Evolutionary conservation across 1,284 basidiomycete species (phyloP).

Genomic region (Tilletia horrida): DNA sequence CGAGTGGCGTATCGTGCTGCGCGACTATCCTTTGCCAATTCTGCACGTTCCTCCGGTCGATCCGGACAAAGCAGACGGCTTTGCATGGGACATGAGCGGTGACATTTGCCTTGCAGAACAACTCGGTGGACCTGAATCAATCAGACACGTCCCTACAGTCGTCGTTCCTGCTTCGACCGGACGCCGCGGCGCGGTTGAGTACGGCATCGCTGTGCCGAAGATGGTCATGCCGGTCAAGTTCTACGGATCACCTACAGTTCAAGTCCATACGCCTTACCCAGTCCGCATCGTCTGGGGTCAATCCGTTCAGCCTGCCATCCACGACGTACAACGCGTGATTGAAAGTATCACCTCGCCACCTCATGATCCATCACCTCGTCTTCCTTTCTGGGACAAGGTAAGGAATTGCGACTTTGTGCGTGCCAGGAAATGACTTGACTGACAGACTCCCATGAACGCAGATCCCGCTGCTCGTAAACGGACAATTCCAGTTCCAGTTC

Average conservation of each 20-base stretch:
- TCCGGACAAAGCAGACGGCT: conserved; percentile 29
- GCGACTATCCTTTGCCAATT: conserved; percentile 68
- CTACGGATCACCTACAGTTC: conserved; percentile 69
- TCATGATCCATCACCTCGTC: conserved; percentile 76
- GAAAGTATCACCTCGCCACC: conserved; percentile 78
- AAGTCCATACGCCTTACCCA: conserved; percentile 66
- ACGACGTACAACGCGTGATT: conserved; percentile 79
- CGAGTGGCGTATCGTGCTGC: conserved; percentile 66
- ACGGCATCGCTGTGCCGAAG: conserved; percentile 74
- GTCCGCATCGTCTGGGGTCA: conserved; percentile 85
- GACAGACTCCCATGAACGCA: not conserved
- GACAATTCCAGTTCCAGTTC: conserved; percentile 66
- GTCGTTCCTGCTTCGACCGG: conserved; percentile 54
- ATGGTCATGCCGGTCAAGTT: conserved; percentile 93
- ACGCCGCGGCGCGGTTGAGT: conserved; percentile 60
- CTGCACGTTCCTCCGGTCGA: conserved; percentile 57
- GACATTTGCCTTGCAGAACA: conserved; percentile 88
- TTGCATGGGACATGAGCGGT: conserved; percentile 68
- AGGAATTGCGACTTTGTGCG: not conserved
- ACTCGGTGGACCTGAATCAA: conserved; percentile 66
- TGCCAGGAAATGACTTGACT: not conserved
- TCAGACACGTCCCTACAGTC: conserved; percentile 46
- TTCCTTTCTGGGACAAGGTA: conserved; percentile 96
- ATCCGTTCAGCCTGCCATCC: conserved; percentile 79
- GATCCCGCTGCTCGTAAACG: conserved; percentile 59